Conservation (phyloP, 1,139 yeast species). For the Kurtzmaniella quercitrusa region DNA sequence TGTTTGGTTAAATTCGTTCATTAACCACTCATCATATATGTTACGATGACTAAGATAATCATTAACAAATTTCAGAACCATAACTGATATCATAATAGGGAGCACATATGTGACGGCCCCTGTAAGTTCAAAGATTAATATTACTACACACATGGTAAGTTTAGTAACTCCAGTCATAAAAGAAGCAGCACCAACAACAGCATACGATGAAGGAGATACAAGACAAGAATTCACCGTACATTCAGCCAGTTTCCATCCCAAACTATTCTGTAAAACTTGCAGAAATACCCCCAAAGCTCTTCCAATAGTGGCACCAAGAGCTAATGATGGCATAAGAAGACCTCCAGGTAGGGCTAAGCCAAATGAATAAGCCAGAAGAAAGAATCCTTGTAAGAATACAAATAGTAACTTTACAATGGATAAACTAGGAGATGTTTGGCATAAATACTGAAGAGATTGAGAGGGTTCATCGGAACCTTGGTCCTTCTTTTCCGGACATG, state of each 20-base stretch:
- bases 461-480: constrained; percentile 14
- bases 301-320: constrained; percentile 68
- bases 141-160: constrained; percentile 53
- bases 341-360: constrained; percentile 75
- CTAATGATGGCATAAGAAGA: constrained; percentile 65
- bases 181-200: constrained; percentile 59
- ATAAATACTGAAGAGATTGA: constrained; percentile 30
- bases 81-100: constrained; percentile 57
- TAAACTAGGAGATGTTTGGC: constrained; percentile 24
- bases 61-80: constrained; percentile 47
- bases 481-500: constrained; percentile 39
- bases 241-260: constrained; percentile 39
- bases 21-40: constrained; percentile 46
- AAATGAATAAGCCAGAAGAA: constrained; percentile 59
- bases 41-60: constrained; percentile 45
- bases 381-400: constrained; percentile 50
- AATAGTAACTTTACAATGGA: constrained; percentile 36
- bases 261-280: constrained; percentile 43
- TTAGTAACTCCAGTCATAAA: constrained; percentile 56
- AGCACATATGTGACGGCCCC: constrained; percentile 58
- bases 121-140: constrained; percentile 52
- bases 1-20: constrained; percentile 22
- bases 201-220: constrained; percentile 57
- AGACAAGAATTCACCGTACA: constrained; percentile 50
- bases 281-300: constrained; percentile 62